A percentile compares a stretch with the other conserved stretches of the same genome.
These are phyloP conservation scores for Solanum dulcamara DNA, from an alignment of 257 asterid genomes.

Conservation along the genomic window DNA sequence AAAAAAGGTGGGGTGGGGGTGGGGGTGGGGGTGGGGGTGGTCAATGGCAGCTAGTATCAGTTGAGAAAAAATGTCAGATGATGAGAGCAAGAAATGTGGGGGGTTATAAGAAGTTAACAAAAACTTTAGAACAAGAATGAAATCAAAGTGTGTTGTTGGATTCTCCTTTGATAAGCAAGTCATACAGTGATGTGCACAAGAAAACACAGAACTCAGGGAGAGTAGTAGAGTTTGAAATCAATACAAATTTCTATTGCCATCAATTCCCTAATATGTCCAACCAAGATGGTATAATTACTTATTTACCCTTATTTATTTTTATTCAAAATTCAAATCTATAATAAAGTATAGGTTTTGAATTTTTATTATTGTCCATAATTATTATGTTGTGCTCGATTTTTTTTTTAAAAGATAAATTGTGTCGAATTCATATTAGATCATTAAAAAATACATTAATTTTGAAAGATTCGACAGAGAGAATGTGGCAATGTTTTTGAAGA, in stretches of 20 bases:
- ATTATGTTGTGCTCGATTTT: not conserved
- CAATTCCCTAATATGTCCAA: not conserved
- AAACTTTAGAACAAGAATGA: not conserved
- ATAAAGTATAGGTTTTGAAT: not conserved
- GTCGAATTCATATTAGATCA: not conserved
- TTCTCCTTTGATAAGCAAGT: not conserved
- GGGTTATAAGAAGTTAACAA: not conserved
- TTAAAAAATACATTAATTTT: not conserved
- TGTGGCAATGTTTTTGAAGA: not conserved
- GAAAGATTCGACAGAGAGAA: fast-evolving
- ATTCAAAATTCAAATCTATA: not conserved
- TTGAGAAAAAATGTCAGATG: not conserved
- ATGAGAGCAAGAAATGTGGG: not conserved
- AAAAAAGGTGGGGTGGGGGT: no score
- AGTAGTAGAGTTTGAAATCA: not conserved
- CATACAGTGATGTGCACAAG: not conserved
- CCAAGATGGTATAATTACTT: not conserved
- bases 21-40: not conserved
- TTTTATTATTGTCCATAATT: not conserved
- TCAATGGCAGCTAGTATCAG: not conserved
- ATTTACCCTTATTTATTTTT: not conserved
- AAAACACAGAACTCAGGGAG: not conserved
- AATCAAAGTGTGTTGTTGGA: not conserved
- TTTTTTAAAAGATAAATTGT: no score
- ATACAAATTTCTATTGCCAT: not conserved